Evolutionary conservation across 345 rosid genomes (phyloP).

Genomic region (Garcia nutans): DNA sequence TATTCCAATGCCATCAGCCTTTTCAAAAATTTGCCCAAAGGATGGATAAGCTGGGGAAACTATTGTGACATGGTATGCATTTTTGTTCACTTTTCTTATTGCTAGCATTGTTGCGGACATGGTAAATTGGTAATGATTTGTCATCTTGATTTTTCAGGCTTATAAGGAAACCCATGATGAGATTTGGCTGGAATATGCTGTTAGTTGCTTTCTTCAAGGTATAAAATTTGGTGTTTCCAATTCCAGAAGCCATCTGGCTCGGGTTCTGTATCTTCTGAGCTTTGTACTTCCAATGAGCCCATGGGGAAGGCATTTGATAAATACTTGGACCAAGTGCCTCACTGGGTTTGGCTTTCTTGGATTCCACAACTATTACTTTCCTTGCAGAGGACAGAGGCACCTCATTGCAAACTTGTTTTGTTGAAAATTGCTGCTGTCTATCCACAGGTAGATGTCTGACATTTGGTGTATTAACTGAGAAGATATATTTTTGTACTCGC

Average conservation of each 20-base stretch:
- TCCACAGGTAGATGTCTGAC: conserved; percentile 65
- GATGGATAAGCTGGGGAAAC: conserved; percentile 99
- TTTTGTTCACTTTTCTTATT: conserved; percentile 18
- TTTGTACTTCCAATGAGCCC: conserved; percentile 84
- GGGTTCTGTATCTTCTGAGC: conserved; percentile 93
- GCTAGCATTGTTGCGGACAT: not conserved
- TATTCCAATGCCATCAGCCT: conserved; percentile 83
- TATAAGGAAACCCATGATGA: conserved; percentile 82
- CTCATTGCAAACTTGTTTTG: conserved; percentile 95
- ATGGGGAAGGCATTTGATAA: conserved; percentile 96
- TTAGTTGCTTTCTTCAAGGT: conserved; percentile 98
- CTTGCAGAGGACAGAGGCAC: conserved; percentile 96
- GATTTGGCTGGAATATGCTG: conserved; percentile 95
- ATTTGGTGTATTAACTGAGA: not conserved
- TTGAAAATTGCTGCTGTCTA: conserved; percentile 83
- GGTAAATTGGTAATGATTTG: conserved; percentile 21
- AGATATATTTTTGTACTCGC: not conserved
- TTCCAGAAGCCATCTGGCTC: conserved; percentile 94
- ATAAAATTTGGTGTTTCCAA: conserved; percentile 91
- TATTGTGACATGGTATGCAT: conserved; percentile 86
- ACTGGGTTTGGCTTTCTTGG: conserved; percentile 99
- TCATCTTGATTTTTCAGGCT: conserved; percentile 51
- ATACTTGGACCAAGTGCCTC: conserved; percentile 89
- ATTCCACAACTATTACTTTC: conserved; percentile 95
- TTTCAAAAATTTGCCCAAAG: conserved; percentile 89